phyloP scores from a whole-genome alignment of 495 filamentous ascomycete genomes.

The Lasiosphaeriaceae sp. region DNA sequence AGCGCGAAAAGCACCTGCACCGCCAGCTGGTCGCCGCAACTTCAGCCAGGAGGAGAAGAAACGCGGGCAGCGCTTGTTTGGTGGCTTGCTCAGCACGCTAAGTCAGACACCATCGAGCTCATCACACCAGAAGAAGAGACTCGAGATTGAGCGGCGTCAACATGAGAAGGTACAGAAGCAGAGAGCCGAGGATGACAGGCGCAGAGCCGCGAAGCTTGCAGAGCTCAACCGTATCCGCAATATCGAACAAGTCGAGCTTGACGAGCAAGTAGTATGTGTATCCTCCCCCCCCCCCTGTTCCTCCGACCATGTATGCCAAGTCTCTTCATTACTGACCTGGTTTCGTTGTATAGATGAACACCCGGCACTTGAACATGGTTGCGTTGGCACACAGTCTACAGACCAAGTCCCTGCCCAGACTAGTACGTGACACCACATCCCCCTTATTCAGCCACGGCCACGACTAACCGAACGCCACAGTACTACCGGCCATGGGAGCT shows the following conservation, averaged over 20 bases:
- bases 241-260: constrained; percentile 71
- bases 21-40: constrained; percentile 27
- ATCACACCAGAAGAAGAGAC: constrained; percentile 65
- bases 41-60: constrained; percentile 72
- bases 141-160: constrained; percentile 87
- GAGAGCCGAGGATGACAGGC: constrained; percentile 61
- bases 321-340: constrained; percentile 22
- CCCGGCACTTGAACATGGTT: constrained; percentile 68
- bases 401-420: constrained; percentile 67
- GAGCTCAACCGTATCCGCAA: constrained; percentile 55
- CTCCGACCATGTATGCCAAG: neutral
- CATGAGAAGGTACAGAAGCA: constrained; percentile 76
- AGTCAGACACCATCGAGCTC: constrained; percentile 68
- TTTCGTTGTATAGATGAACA: constrained; percentile 70
- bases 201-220: constrained; percentile 58
- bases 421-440: constrained; percentile 49
- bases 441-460: neutral
- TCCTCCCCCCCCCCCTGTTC: neutral
- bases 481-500: constrained; percentile 88
- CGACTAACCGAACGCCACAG: constrained; percentile 39
- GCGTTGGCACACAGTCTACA: constrained; percentile 70
- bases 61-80: constrained; percentile 85
- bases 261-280: constrained; percentile 67
- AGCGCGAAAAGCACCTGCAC: constrained; percentile 7
- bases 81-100: constrained; percentile 80